Percentiles rank a stretch among this genome's conserved stretches.
These are phyloP conservation scores for Candida incommunis DNA, from an alignment of 805 yeast genomes.

Conservation along the genomic window DNA sequence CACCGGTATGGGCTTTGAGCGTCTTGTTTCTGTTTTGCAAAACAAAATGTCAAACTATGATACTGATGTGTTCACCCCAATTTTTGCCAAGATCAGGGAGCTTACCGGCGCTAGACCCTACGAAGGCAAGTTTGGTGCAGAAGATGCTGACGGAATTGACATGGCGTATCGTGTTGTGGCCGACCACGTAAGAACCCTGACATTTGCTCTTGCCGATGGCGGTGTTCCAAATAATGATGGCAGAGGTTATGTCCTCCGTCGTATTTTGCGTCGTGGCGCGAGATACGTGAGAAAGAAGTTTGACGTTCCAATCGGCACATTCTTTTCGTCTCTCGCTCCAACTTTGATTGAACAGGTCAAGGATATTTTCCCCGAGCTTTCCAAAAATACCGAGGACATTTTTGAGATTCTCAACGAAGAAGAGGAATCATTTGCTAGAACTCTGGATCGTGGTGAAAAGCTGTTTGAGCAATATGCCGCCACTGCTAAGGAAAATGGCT, in stretches of 20 bases:
- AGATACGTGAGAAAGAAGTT: constrained; percentile 93
- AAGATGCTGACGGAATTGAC: constrained; percentile 87
- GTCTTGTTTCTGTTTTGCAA: constrained; percentile 89
- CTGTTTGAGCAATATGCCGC: constrained; percentile 87
- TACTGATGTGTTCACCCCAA: constrained; percentile 89
- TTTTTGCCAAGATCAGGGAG: constrained; percentile 76
- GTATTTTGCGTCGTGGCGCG: constrained; percentile 95
- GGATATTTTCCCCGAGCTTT: constrained; percentile 85
- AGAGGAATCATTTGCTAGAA: constrained; percentile 87
- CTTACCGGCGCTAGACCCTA: constrained; percentile 88
- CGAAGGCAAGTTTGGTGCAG: constrained; percentile 84
- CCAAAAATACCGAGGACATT: constrained; percentile 53
- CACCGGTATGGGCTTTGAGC: constrained; percentile 98
- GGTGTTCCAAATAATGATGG: constrained; percentile 99
- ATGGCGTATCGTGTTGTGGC: constrained; percentile 97
- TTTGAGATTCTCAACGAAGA: constrained; percentile 92
- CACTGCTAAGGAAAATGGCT: constrained; percentile 60
- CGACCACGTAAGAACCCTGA: constrained; percentile 94
- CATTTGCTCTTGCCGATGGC: constrained; percentile 94
- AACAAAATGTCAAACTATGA: constrained; percentile 88
- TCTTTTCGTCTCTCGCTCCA: constrained; percentile 85
- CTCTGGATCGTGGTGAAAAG: constrained; percentile 95
- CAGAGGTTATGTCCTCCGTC: constrained; percentile 93
- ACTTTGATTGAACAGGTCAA: constrained; percentile 79
- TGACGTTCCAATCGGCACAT: constrained; percentile 88